phyloP scores from a whole-genome alignment of 345 rosid species.

The Eucalyptus regnans region DNA sequence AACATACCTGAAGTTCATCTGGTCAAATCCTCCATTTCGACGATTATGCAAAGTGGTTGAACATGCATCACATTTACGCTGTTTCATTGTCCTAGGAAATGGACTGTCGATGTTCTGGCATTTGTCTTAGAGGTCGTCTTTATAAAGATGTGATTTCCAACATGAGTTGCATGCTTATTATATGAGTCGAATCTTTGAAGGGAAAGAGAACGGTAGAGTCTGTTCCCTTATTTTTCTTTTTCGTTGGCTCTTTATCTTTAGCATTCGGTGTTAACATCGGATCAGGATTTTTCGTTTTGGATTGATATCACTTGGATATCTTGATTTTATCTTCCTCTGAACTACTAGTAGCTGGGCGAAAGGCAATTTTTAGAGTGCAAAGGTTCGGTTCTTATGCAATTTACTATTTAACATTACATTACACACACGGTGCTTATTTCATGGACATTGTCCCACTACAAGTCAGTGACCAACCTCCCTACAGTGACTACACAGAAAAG shows the following conservation, averaged over 20 bases:
- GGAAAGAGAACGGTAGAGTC: neutral
- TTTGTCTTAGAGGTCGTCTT: neutral
- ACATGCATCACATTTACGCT: neutral
- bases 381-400: neutral
- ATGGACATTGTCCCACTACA: neutral
- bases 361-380: neutral
- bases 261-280: neutral
- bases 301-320: neutral
- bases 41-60: neutral
- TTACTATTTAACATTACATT: neutral
- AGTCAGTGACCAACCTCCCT: neutral
- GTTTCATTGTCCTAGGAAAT: neutral
- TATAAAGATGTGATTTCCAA: neutral
- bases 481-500: neutral
- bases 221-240: neutral
- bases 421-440: neutral
- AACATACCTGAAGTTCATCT: neutral
- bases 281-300: neutral
- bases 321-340: neutral
- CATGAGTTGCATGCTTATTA: neutral
- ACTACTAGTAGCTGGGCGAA: neutral
- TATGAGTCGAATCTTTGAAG: neutral
- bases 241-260: neutral
- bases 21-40: neutral
- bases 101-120: neutral